Base-by-base conservation (phyloP, 75 land plant genomes). In the Chamaecyparis obtusa region DNA sequence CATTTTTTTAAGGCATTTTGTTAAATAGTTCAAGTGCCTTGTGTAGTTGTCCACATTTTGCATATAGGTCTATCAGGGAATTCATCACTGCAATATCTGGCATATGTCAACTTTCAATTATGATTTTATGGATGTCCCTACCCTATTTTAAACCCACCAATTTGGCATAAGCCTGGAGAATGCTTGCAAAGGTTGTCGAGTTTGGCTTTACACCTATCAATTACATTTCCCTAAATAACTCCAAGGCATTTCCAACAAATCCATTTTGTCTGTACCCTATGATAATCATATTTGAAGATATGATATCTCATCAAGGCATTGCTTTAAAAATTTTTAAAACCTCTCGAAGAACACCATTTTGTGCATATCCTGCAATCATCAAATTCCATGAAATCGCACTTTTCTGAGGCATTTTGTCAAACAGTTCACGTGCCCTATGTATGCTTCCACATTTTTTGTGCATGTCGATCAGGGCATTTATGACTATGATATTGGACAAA, bases 21-120 rank as follows among this genome's bases (percentile, higher is more conserved):
- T 75, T 36, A 84, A 95, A 96, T 54, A 94, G 83, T 44, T 89
- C 85, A 76, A 91, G 88, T 36, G 94, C 95, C 72, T 92, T 89
- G 3, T 85, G 74, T 46, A 87, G 54, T 3, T 60, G 69, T 43
- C 92, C 92, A 87, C 92, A 90, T 87, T 95, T 96, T 54, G 88
- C 83, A 55, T 95, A 96, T 85, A 89, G 85, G 72, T 92, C 94
- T 71, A 96, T 16, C 24, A 96, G 91, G 57, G 95, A 87, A 86
- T 93, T 95, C n/a, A 87, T 90, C 51, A 96, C 86, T 36, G 89
- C 46, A 16, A 91, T 27, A 78, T 90, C 95, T 37, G 78, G 14
- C 10, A 87, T 1, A n/a, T 88, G 10, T 69, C 93, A 90, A 49
- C 86, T 33, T 83, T 93, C 92, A 3, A 16, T 32, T 27, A 85